phyloP scores from a whole-genome alignment of 805 yeast species.

The Starmera dryadoides region DNA sequence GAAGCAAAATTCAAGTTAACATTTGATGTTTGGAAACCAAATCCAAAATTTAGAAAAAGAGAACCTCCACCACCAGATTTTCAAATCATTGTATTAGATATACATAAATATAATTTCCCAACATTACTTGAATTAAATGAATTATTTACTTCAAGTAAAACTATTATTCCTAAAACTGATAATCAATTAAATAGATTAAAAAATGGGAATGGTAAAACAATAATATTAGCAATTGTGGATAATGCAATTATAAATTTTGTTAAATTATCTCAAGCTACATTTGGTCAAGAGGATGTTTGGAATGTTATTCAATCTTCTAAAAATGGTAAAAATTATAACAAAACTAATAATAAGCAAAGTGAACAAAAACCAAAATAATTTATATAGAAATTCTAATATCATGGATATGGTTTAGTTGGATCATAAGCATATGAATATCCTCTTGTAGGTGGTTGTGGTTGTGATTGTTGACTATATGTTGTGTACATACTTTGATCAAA shows the following conservation, averaged over 20 bases:
- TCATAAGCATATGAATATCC: conserved; percentile 19
- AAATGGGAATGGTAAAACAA: conserved; percentile 39
- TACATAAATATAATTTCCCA: conserved; percentile 39
- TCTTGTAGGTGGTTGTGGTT: not conserved
- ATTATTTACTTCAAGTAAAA: conserved; percentile 25
- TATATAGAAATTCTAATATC: not conserved
- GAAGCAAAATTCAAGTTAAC: conserved; percentile 25
- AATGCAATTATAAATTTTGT: conserved; percentile 68
- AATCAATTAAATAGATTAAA: conserved; percentile 36
- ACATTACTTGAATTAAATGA: conserved; percentile 31
- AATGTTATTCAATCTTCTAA: conserved; percentile 5
- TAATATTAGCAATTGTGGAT: conserved; percentile 65
- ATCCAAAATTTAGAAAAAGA: conserved; percentile 59
- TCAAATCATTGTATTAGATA: conserved; percentile 54
- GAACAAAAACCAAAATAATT: not conserved
- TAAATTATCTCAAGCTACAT: conserved; percentile 43
- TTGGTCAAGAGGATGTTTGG: conserved; percentile 30
- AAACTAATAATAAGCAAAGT: not conserved
- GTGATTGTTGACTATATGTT: no score
- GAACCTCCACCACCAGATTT: conserved; percentile 69
- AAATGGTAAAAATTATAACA: not conserved
- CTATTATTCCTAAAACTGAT: conserved; percentile 12
- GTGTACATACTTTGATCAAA: conserved; percentile 42
- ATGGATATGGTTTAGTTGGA: conserved; percentile 12
- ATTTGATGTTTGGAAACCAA: conserved; percentile 83